Evolutionary conservation across 345 rosid genomes (phyloP).

Genomic region (Boechera divaricarpa): DNA sequence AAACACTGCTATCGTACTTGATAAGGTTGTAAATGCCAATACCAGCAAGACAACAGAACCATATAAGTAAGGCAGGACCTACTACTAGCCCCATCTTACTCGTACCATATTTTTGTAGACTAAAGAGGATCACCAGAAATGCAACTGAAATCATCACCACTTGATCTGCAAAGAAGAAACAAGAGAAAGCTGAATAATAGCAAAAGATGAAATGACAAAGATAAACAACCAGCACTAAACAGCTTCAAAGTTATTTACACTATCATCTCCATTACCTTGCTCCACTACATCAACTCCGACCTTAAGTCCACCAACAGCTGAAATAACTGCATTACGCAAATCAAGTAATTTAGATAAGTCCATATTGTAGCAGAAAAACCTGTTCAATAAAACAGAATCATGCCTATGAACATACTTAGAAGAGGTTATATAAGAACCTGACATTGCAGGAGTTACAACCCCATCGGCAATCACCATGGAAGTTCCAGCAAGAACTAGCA

Average conservation of each 20-base stretch:
- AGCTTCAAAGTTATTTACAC: constrained; percentile 18
- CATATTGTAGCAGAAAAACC: constrained; percentile 13
- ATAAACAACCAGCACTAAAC: not conserved
- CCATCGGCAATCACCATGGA: constrained; percentile 99
- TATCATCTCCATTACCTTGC: constrained; percentile 60
- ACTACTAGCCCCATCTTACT: constrained; percentile 96
- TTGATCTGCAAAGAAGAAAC: constrained; percentile 69
- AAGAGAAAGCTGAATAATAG: constrained; percentile 40
- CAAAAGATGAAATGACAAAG: constrained; percentile 19
- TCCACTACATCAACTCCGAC: constrained; percentile 77
- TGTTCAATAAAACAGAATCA: constrained; percentile 12
- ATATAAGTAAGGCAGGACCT: constrained; percentile 93
- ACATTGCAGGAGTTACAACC: constrained; percentile 97
- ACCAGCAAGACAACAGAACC: constrained; percentile 97
- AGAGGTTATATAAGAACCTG: constrained; percentile 63
- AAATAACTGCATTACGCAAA: constrained; percentile 70
- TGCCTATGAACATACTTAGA: constrained; percentile 33
- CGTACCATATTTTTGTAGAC: constrained; percentile 97
- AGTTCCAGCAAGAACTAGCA: constrained; percentile 94
- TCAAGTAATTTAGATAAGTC: constrained; percentile 22
- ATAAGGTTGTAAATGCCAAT: constrained; percentile 86
- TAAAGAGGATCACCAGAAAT: constrained; percentile 85
- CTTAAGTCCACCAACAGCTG: constrained; percentile 97
- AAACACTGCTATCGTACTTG: constrained; percentile 76
- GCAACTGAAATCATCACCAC: constrained; percentile 95